A percentile compares a stretch with the other conserved stretches of the same genome.
Evolutionary conservation across 352 stramenopile species (phyloP).

Genomic region (Phytophthora colocasiae): DNA sequence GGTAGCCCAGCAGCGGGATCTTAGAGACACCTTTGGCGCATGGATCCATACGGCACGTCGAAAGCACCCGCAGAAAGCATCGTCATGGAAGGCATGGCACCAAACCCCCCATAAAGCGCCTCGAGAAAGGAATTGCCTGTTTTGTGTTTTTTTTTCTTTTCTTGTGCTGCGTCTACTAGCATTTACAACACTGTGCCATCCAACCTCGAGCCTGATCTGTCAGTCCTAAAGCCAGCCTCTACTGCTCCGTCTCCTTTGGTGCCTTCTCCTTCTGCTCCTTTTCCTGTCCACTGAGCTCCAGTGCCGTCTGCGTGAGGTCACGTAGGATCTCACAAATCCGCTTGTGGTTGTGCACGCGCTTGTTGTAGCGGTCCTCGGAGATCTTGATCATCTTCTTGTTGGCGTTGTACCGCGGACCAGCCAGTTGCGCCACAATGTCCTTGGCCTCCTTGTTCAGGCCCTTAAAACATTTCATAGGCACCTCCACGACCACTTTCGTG

Average conservation of each 20-base stretch:
- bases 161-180: slow-evolving; percentile 5
- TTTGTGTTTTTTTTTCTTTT: slow-evolving; percentile 19
- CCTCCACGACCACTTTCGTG: slow-evolving; percentile 84
- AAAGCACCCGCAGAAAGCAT: slow-evolving; percentile 27
- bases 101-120: slow-evolving; percentile 30
- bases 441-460: slow-evolving; percentile 58
- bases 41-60: slow-evolving; percentile 32
- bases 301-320: slow-evolving; percentile 75
- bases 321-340: slow-evolving; percentile 83
- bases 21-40: slow-evolving; percentile 41
- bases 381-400: slow-evolving; percentile 86
- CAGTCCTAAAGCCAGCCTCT: slow-evolving; percentile 13
- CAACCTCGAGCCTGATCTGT: neutral
- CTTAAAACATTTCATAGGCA: slow-evolving; percentile 71
- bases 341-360: slow-evolving; percentile 87
- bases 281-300: slow-evolving; percentile 60
- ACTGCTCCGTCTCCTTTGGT: slow-evolving; percentile 24
- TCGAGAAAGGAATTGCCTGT: slow-evolving; percentile 40
- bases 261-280: slow-evolving; percentile 23
- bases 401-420: slow-evolving; percentile 75
- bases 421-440: slow-evolving; percentile 72
- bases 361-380: slow-evolving; percentile 79
- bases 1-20: slow-evolving; percentile 34
- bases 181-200: slow-evolving; percentile 23
- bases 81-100: slow-evolving; percentile 34